Evolutionary conservation across 1,139 yeast species (phyloP), one percentile per base, ranked within the genome.

Genomic region (Martiniozyma asiatica): DNA sequence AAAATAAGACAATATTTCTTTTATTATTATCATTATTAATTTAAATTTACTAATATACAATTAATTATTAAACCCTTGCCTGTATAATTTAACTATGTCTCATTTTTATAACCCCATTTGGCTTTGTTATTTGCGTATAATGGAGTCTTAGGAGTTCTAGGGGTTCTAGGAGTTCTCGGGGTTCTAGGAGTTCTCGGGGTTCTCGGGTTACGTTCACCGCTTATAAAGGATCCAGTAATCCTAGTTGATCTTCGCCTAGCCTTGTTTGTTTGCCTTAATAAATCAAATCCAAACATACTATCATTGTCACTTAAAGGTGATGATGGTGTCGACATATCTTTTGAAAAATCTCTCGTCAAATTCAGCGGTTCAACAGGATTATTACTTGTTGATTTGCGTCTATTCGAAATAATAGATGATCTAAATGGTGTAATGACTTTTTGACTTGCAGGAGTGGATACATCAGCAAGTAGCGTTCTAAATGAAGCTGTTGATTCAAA

Each of bases 141-240:
- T 5, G 36, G 30, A 13, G 35, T 36, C 23, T 35, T 31, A 5
- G 40, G 41, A 3, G 39, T 33, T 3, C 14, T 14, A 13, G 47
- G 48, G 18, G 43, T 43, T 21, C 43, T 29, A 14, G 49, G 44
- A 1, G 45, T 37, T 12, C 44, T 33, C 10, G 47, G 40, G 7
- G 43, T 32, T 19, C 48, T 34, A 8, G 51, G 47, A 6, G 46
- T 37, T 25, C 44, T 35, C 10, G 47, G 45, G 6, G 48, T 39
- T n/a, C 43, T 35, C 4, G 48, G 46, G 21, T 45, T 44, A 8
- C 42, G 29, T 5, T 29, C 33, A 22, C 39, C 45, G 13, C 26
- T 28, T 3, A 41, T 24, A 5, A 31, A 32, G 6, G 38, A 38
- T n/a, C 40, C 37, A 14, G 33, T 31, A 2, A 36, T 29, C n/a